These are phyloP conservation scores for Pezicula neosporulosa DNA, from an alignment of 2,329 filamentous ascomycete genomes.

Conservation along the genomic window DNA sequence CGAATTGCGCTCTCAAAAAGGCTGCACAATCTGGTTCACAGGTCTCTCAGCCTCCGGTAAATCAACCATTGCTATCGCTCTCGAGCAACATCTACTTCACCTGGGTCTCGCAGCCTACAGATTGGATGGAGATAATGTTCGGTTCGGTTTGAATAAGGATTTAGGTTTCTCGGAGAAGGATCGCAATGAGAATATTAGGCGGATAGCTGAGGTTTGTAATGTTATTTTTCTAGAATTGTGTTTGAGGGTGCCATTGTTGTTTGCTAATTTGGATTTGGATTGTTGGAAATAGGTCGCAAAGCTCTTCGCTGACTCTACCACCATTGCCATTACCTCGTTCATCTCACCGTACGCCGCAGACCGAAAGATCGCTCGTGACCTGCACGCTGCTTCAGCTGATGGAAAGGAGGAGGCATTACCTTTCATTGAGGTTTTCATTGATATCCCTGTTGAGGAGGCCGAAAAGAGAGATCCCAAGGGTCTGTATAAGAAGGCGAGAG, in stretches of 20 bases:
- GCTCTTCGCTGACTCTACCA: constrained; percentile 87
- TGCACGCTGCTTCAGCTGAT: constrained; percentile 64
- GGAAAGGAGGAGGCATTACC: constrained; percentile 63
- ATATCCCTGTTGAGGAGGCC: constrained; percentile 86
- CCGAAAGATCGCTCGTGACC: constrained; percentile 72
- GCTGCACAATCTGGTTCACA: constrained; percentile 97
- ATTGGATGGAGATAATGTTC: constrained; percentile 96
- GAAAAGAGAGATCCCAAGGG: constrained; percentile 97
- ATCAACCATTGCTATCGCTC: constrained; percentile 92
- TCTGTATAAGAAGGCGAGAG: constrained; percentile 92
- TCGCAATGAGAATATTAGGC: constrained; percentile 95
- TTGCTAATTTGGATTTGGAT: constrained; percentile 1
- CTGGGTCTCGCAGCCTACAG: constrained; percentile 81
- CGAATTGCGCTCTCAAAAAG: constrained; percentile 73
- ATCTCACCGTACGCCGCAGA: constrained; percentile 94
- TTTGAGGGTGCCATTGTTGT: not conserved
- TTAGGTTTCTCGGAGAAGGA: constrained; percentile 91
- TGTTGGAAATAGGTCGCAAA: constrained; percentile 68
- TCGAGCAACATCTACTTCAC: constrained; percentile 95
- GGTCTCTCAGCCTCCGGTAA: constrained; percentile 95
- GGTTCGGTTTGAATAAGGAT: constrained; percentile 97
- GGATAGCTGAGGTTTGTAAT: constrained; percentile 72
- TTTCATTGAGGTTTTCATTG: constrained; percentile 92
- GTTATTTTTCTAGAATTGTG: not conserved
- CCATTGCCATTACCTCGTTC: constrained; percentile 90